phyloP scores from a whole-genome alignment of 768 basidiomycete species.

The Suillus spraguei region DNA sequence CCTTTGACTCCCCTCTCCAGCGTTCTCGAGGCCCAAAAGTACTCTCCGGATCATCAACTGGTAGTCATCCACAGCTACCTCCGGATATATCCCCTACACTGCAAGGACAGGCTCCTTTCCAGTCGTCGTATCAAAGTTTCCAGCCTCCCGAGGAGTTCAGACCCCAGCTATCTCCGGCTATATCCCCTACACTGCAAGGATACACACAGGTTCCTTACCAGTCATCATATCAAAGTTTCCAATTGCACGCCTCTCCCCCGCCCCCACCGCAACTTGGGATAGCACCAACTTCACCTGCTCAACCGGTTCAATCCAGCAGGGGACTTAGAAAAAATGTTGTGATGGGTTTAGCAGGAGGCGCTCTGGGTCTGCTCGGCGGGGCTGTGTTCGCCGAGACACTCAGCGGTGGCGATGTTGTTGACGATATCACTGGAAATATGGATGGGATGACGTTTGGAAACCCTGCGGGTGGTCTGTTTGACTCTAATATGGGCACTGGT shows the following conservation, averaged over 20 bases:
- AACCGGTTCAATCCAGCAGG: constrained; percentile 4
- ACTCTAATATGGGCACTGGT: neutral
- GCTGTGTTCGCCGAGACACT: constrained; percentile 5
- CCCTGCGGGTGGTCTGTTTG: neutral
- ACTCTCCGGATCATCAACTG: neutral
- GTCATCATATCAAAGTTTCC: neutral
- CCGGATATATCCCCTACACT: neutral
- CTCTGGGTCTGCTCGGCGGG: neutral
- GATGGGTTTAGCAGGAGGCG: neutral
- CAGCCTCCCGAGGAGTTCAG: neutral
- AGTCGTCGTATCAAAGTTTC: neutral
- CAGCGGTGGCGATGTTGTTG: neutral
- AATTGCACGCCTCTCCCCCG: neutral
- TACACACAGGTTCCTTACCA: neutral
- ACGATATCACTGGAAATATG: constrained; percentile 5
- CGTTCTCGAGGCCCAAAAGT: neutral
- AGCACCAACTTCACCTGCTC: neutral
- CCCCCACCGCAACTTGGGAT: neutral
- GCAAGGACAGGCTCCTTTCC: neutral
- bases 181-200: neutral
- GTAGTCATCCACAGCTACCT: neutral
- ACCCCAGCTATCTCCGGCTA: neutral
- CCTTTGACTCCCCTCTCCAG: neutral
- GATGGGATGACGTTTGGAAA: constrained; percentile 1
- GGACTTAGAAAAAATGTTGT: neutral